phyloP scores from a whole-genome alignment of 441 rosid species.

The Adansonia gregorii region DNA sequence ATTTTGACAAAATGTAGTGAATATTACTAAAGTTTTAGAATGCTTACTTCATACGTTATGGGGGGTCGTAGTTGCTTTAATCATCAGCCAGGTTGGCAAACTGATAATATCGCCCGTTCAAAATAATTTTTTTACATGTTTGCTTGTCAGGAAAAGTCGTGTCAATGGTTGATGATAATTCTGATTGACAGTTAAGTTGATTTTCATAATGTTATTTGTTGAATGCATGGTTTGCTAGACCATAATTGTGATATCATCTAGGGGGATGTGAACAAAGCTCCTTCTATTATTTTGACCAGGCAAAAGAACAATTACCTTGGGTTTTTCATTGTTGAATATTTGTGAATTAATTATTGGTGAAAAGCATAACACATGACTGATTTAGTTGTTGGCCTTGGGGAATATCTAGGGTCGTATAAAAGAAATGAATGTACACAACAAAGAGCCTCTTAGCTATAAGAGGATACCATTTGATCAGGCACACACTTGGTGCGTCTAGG shows the following conservation, averaged over 20 bases:
- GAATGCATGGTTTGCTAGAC: background rate
- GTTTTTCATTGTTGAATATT: background rate
- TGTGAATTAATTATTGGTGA: background rate
- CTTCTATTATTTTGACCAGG: background rate
- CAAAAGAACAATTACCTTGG: background rate
- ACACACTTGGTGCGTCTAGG: too few species aligned
- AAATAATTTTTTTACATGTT: background rate
- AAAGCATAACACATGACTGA: background rate
- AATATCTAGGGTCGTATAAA: background rate
- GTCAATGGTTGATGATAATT: background rate
- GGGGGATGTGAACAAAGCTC: too few species aligned
- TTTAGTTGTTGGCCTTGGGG: background rate
- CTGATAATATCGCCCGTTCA: background rate
- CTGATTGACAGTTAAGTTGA: background rate
- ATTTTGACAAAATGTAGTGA: background rate
- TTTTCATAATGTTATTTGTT: background rate
- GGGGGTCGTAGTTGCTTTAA: background rate
- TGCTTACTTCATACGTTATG: background rate
- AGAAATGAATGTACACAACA: background rate
- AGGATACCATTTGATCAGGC: background rate
- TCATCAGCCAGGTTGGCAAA: background rate
- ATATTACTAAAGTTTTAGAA: background rate
- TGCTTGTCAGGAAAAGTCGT: background rate
- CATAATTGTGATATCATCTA: background rate
- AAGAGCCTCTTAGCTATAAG: background rate